phyloP scores from a whole-genome alignment of 768 basidiomycete genomes.

The Auriscalpium orientale region DNA sequence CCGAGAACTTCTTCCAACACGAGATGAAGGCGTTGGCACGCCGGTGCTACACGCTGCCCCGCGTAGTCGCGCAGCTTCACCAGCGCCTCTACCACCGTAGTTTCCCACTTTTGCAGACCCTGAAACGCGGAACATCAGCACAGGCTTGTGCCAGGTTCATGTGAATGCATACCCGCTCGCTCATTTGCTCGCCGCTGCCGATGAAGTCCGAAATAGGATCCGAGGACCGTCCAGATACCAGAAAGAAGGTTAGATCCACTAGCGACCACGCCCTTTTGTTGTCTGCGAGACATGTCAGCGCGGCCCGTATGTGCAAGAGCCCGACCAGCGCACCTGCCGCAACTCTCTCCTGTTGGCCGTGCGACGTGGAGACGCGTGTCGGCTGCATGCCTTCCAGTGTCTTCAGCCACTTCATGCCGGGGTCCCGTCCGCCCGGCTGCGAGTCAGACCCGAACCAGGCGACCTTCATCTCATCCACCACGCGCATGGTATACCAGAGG shows the following conservation, averaged over 20 bases:
- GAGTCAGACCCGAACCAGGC: conserved; percentile 69
- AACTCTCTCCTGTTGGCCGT: neutral
- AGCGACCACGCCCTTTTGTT: conserved; percentile 57
- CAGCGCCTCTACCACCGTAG: conserved; percentile 61
- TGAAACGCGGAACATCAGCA: conserved; percentile 22
- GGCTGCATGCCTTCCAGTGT: conserved; percentile 45
- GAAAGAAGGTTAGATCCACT: conserved; percentile 61
- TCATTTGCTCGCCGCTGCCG: conserved; percentile 72
- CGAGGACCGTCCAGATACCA: conserved; percentile 65
- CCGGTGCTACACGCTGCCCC: conserved; percentile 62
- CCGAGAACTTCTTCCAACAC: conserved; percentile 73
- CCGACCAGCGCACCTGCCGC: neutral
- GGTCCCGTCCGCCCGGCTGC: conserved; percentile 57
- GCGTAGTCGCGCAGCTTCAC: conserved; percentile 67
- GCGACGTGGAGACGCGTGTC: no score
- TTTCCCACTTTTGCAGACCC: conserved; percentile 82
- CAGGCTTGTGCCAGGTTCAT: neutral
- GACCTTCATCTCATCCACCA: conserved; percentile 63
- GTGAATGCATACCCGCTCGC: conserved; percentile 54
- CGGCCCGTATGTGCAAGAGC: neutral
- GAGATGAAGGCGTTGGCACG: conserved; percentile 69
- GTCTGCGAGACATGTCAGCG: conserved; percentile 18
- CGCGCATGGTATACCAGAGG: conserved; percentile 61
- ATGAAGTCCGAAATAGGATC: conserved; percentile 69
- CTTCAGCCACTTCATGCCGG: conserved; percentile 68